phyloP scores from a whole-genome alignment of 176 grass and related monocot species.

The Oryza officinalis region DNA sequence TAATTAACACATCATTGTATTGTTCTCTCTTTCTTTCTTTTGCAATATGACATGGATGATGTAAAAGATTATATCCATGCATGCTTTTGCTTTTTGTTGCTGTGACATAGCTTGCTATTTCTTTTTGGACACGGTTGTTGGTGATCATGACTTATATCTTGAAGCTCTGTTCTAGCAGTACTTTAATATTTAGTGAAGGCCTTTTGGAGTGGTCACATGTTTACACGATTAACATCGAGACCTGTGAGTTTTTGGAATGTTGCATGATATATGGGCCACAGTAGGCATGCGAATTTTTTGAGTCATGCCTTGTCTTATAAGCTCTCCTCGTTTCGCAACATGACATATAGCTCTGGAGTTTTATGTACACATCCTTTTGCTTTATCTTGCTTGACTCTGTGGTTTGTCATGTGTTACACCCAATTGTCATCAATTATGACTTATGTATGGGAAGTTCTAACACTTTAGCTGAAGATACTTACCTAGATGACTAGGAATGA shows the following conservation, averaged over 20 bases:
- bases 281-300: neutral
- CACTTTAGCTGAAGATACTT: neutral
- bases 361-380: constrained; percentile 17
- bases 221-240: neutral
- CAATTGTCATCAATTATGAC: neutral
- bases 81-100: neutral
- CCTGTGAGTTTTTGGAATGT: neutral
- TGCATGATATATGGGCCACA: neutral
- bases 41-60: neutral
- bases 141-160: neutral
- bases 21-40: neutral
- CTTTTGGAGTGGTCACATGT: neutral
- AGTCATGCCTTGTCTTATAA: constrained; percentile 18
- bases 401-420: neutral
- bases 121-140: neutral
- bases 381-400: neutral
- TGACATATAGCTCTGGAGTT: constrained; percentile 1
- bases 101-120: neutral
- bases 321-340: constrained; percentile 10
- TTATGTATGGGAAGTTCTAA: neutral
- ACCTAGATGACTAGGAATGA: neutral
- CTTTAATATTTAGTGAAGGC: neutral
- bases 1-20: neutral
- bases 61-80: neutral
- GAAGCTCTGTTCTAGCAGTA: neutral